Conservation (phyloP, 495 filamentous ascomycete genomes). For the Talaromyces nanjingensis region DNA sequence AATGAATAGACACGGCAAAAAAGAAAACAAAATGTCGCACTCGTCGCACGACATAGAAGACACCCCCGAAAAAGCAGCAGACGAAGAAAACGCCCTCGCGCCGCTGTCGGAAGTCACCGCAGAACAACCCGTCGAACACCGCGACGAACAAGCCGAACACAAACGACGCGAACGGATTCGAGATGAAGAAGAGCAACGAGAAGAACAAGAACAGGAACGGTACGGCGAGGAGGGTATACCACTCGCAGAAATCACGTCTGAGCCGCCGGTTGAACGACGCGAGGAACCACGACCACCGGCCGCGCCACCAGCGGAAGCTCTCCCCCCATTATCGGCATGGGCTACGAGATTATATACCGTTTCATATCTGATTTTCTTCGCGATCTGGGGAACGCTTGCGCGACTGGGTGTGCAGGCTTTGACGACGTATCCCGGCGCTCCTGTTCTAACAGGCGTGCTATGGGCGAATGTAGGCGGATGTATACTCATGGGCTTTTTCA, state of each 20-base stretch:
- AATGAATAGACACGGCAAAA: background rate
- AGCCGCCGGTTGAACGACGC: conserved; percentile 2
- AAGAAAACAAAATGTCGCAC: background rate
- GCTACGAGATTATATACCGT: conserved; percentile 70
- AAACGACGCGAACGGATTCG: conserved; percentile 13
- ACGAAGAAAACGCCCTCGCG: conserved; percentile 4
- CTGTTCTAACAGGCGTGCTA: conserved; percentile 63
- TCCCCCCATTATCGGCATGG: conserved; percentile 38
- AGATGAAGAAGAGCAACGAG: background rate
- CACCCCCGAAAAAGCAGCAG: background rate
- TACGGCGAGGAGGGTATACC: background rate
- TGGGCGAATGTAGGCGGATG: conserved; percentile 92
- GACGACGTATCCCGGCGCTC: conserved; percentile 73
- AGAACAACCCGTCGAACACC: conserved; percentile 1
- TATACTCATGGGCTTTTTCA: conserved; percentile 77
- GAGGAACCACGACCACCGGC: background rate
- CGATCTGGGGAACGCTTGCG: conserved; percentile 78
- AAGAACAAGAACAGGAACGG: background rate
- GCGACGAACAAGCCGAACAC: background rate
- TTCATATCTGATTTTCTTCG: conserved; percentile 80
- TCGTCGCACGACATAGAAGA: background rate
- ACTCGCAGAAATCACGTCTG: conserved; percentile 8
- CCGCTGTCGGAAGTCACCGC: background rate
- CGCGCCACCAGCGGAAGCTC: background rate
- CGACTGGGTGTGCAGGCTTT: conserved; percentile 76